Conservation (phyloP, 2,329 filamentous ascomycete genomes). For the Exserohilum rostratum region DNA sequence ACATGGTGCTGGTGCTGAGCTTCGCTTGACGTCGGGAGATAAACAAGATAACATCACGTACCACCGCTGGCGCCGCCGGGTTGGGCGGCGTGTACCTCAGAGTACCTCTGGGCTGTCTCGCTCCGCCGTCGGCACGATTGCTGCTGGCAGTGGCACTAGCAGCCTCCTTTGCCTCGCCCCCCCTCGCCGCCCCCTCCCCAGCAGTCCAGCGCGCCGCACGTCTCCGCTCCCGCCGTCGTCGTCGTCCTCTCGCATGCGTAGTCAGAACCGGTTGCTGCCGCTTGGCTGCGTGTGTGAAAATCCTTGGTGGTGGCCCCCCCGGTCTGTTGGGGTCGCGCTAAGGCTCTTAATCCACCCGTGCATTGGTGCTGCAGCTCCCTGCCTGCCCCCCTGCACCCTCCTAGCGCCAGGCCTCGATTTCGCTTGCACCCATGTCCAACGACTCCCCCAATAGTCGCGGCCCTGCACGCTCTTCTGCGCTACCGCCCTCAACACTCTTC, state of each 20-base stretch:
- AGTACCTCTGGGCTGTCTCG: conserved; percentile 19
- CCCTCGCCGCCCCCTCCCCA: background rate
- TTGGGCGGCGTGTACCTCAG: conserved; percentile 9
- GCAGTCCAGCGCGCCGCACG: conserved; percentile 10
- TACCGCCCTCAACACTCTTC: conserved; percentile 44
- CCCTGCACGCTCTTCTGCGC: conserved; percentile 38
- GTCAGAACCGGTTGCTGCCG: conserved; percentile 37
- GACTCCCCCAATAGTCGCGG: conserved; percentile 41
- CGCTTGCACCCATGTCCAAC: conserved; percentile 36
- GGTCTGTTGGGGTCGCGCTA: conserved; percentile 43
- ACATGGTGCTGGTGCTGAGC: conserved; percentile 15
- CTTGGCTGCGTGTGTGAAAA: conserved; percentile 34
- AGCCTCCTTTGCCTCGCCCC: background rate
- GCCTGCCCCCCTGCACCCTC: conserved; percentile 18
- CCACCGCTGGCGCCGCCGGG: conserved; percentile 6
- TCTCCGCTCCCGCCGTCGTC: conserved; percentile 19
- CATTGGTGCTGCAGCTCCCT: conserved; percentile 32
- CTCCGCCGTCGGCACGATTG: conserved; percentile 21
- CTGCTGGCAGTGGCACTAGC: background rate
- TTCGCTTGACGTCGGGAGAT: conserved; percentile 27
- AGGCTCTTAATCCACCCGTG: conserved; percentile 31
- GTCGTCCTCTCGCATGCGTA: conserved; percentile 7
- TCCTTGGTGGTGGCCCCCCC: conserved; percentile 34
- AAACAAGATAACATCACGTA: conserved; percentile 14
- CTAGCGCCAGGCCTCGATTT: conserved; percentile 35